Base-by-base conservation (phyloP, 169 alveolate species). In the Eimeria brunetti region DNA sequence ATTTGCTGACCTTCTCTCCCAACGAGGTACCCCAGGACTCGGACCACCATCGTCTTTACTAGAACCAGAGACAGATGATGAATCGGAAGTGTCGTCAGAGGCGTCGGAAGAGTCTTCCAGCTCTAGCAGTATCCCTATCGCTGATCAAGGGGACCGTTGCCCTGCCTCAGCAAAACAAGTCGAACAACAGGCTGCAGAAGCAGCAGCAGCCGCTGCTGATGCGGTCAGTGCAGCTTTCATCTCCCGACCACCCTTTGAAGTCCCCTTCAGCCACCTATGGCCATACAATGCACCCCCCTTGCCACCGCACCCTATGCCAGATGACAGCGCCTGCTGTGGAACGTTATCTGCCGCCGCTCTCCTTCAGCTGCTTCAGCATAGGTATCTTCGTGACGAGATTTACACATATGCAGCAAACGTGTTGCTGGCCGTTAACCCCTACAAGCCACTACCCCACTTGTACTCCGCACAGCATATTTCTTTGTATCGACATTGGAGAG, bases 341-440 rank as follows among this genome's bases (percentile, higher is more conserved):
- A 89, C 75, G 41, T 62, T 89, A 38, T 89, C 95, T 7, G 76
- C 95, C 6, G 84, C 95, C 22, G 80, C 95, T 7, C 36, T 89
- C 49, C 88, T 89, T 30, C 84, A 89, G 80, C 95, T 73, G 14
- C 88, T 89, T 33, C 84, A 89, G 44, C 95, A 89, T 46, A 51
- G 95, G 30, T 89, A 67, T 24, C 38, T 75, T 44, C 71, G 95
- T 53, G 58, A 56, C 16, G 91, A 91, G 81, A 99, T 99, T 41
- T 99, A 99, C 96, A 99, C 99, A 38, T 97, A 98, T 64, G 98
- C 99, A 14, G 99, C 99, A 71, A 98, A 99, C 69, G 99, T 99
- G 75, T 97, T 99, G 85, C 98, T 99, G 38, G 99, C 99, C 51
- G 99, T 99, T 41, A 99, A 99, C 96, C 99, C 99, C 27, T 99